These are phyloP conservation scores for Keithomyces neogunnii DNA, from an alignment of 2,329 filamentous ascomycete genomes.

Conservation along the genomic window DNA sequence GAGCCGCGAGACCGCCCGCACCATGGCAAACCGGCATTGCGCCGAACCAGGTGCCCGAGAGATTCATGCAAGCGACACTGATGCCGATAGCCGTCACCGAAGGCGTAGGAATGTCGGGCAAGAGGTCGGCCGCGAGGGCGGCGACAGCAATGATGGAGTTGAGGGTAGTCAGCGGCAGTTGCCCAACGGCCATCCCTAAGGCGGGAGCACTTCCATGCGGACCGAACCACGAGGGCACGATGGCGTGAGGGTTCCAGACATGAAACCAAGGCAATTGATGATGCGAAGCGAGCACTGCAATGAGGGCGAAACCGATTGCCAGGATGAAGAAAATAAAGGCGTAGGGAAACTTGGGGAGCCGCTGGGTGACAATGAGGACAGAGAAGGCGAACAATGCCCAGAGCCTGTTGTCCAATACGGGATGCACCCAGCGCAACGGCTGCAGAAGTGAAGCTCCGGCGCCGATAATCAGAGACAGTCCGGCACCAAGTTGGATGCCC, in stretches of 20 bases:
- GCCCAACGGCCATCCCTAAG: constrained; percentile 62
- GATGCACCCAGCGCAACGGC: constrained; percentile 58
- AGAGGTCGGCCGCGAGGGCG: constrained; percentile 67
- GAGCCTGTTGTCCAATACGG: constrained; percentile 67
- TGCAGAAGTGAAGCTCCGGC: constrained; percentile 62
- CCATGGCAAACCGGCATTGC: constrained; percentile 95
- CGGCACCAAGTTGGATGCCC: constrained; percentile 89
- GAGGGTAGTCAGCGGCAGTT: constrained; percentile 82
- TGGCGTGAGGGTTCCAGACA: constrained; percentile 50
- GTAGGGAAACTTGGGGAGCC: constrained; percentile 63
- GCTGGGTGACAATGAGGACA: constrained; percentile 59
- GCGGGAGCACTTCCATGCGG: constrained; percentile 20
- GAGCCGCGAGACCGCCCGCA: constrained; percentile 80
- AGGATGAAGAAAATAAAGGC: constrained; percentile 64
- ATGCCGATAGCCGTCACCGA: constrained; percentile 69
- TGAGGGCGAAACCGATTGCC: constrained; percentile 56
- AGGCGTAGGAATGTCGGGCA: constrained; percentile 60
- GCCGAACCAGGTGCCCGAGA: constrained; percentile 82
- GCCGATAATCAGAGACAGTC: constrained; percentile 71
- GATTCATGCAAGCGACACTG: constrained; percentile 77
- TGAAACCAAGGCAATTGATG: constrained; percentile 40
- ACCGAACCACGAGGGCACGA: constrained; percentile 25
- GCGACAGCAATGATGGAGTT: constrained; percentile 88
- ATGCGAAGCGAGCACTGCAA: constrained; percentile 24
- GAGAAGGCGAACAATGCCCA: constrained; percentile 71